Conservation (phyloP, 192 early-diverging fungal genomes). For the Entomortierella lignicola region DNA sequence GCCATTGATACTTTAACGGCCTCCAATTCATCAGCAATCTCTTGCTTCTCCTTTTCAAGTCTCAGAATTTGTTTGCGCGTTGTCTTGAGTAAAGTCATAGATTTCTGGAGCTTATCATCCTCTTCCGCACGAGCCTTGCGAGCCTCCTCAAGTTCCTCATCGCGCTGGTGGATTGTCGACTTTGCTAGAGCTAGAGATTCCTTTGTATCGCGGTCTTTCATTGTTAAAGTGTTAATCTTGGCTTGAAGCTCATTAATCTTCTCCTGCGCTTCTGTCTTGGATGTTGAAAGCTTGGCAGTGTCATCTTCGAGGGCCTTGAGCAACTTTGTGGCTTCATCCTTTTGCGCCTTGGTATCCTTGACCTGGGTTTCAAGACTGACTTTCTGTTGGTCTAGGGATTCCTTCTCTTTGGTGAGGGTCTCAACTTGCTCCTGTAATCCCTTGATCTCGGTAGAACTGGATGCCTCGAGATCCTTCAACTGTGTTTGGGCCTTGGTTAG, state of each 20-base stretch:
- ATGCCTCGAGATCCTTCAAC: conserved; percentile 11
- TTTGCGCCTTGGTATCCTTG: conserved; percentile 23
- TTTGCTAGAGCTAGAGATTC: conserved; percentile 62
- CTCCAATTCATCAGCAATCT: conserved; percentile 56
- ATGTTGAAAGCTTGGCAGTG: conserved; percentile 21
- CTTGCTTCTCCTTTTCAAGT: conserved; percentile 64
- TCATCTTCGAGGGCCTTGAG: conserved; percentile 53
- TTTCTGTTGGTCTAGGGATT: conserved; percentile 9
- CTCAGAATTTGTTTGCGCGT: conserved; percentile 64
- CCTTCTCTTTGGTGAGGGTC: conserved; percentile 12
- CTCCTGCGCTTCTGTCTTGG: conserved; percentile 57
- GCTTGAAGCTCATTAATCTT: conserved; percentile 55
- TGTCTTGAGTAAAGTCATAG: conserved; percentile 54
- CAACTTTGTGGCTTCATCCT: conserved; percentile 32
- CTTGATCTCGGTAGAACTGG: conserved; percentile 11
- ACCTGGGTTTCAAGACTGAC: conserved; percentile 22
- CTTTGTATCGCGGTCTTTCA: conserved; percentile 57
- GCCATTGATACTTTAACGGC: conserved; percentile 31
- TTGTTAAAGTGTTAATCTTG: conserved; percentile 32
- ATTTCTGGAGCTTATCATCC: conserved; percentile 63
- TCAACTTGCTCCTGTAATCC: conserved; percentile 25
- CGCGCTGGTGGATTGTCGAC: conserved; percentile 59
- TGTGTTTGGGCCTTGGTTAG: conserved; percentile 18
- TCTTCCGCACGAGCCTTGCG: conserved; percentile 54
- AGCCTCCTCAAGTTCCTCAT: conserved; percentile 52